These are phyloP conservation scores for Citeromyces matritensis DNA, from an alignment of 805 yeast genomes.

Conservation along the genomic window DNA sequence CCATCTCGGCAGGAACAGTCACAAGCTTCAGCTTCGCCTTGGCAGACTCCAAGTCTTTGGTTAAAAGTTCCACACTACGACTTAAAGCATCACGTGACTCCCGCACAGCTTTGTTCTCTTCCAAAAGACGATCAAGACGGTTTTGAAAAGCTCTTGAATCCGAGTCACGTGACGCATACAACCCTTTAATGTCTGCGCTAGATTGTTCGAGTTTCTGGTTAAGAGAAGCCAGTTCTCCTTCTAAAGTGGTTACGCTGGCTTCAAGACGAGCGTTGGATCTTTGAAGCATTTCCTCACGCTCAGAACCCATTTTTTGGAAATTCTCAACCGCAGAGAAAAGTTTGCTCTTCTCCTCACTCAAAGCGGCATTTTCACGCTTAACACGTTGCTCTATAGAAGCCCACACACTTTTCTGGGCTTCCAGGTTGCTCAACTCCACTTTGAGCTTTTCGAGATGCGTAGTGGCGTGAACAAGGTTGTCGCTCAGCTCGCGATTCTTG, in stretches of 20 bases:
- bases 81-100: too few species aligned
- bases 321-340: constrained; percentile 41
- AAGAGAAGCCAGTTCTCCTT: background rate
- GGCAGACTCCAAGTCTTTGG: too few species aligned
- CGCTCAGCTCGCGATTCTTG: constrained; percentile 28
- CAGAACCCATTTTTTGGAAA: constrained; percentile 45
- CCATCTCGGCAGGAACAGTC: constrained; percentile 2
- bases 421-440: constrained; percentile 28
- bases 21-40: too few species aligned
- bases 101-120: too few species aligned
- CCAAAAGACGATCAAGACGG: too few species aligned
- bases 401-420: constrained; percentile 40
- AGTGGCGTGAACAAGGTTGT: constrained; percentile 41
- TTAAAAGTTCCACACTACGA: too few species aligned
- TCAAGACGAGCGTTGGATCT: constrained; percentile 16
- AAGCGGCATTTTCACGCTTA: constrained; percentile 30
- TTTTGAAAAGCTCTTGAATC: too few species aligned
- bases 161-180: too few species aligned
- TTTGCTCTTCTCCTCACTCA: constrained; percentile 43
- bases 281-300: constrained; percentile 43
- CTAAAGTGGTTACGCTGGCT: background rate
- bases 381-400: constrained; percentile 31
- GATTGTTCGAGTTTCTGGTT: background rate
- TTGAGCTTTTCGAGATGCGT: constrained; percentile 25
- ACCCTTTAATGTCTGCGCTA: too few species aligned